phyloP scores from a whole-genome alignment of 2,329 filamentous ascomycete genomes.

The Sclerotinia glacialis region DNA sequence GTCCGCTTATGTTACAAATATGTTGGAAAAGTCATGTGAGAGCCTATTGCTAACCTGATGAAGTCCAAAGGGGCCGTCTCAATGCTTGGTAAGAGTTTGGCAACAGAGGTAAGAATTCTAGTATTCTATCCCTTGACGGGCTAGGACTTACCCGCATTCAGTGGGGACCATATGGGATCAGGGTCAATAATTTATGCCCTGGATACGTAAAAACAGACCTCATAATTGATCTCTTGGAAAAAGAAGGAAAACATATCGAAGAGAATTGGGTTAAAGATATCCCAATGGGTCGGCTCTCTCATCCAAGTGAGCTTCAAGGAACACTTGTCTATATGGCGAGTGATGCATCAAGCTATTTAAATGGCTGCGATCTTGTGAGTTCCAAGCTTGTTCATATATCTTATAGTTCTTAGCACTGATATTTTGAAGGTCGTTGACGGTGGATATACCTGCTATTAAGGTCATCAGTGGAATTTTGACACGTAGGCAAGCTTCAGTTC shows the following conservation, averaged over 20 bases:
- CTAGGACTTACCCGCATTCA: slow-evolving; percentile 35
- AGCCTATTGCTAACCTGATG: slow-evolving; percentile 7
- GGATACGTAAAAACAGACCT: slow-evolving; percentile 49
- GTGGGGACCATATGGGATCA: slow-evolving; percentile 60
- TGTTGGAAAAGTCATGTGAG: background rate
- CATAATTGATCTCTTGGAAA: slow-evolving; percentile 38
- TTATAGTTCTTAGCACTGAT: background rate
- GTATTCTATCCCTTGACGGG: background rate
- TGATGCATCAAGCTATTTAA: slow-evolving; percentile 33
- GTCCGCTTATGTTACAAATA: background rate
- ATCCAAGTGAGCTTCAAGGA: slow-evolving; percentile 43
- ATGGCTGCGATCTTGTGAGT: slow-evolving; percentile 34
- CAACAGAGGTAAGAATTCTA: slow-evolving; percentile 43
- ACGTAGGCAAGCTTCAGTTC: slow-evolving; percentile 18
- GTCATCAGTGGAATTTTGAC: slow-evolving; percentile 26
- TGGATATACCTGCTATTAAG: slow-evolving; percentile 29
- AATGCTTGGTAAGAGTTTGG: slow-evolving; percentile 58
- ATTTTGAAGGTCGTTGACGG: slow-evolving; percentile 29
- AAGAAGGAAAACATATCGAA: slow-evolving; percentile 42
- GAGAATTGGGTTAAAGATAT: slow-evolving; percentile 41
- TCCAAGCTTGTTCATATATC: background rate
- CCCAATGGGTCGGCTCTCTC: slow-evolving; percentile 41
- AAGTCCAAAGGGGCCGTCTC: slow-evolving; percentile 58
- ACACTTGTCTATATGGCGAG: slow-evolving; percentile 37
- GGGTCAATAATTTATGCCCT: slow-evolving; percentile 64